phyloP scores from a whole-genome alignment of 2,329 filamentous ascomycete genomes.

The Botrytis aclada region DNA sequence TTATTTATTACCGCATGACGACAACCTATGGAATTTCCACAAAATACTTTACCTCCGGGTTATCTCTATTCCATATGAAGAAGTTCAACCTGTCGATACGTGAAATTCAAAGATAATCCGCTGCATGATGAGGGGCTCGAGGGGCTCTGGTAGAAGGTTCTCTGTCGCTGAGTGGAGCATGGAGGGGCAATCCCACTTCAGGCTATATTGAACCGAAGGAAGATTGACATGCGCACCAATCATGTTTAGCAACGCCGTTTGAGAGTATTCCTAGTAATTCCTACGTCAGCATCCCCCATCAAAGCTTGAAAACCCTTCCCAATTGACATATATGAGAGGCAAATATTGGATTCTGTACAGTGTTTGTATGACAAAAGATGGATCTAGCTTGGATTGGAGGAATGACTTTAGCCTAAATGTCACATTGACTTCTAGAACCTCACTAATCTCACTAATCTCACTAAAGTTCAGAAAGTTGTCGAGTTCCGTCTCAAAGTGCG shows the following conservation, averaged over 20 bases:
- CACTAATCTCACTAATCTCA: neutral
- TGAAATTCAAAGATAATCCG: slow-evolving; percentile 7
- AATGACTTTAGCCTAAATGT: neutral
- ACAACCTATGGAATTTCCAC: neutral
- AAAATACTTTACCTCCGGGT: slow-evolving; percentile 5
- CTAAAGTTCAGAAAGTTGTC: neutral
- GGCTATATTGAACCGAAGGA: slow-evolving; percentile 19
- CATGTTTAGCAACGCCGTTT: neutral
- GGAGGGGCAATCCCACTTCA: slow-evolving; percentile 23
- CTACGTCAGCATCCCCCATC: neutral
- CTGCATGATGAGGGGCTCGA: slow-evolving; percentile 15
- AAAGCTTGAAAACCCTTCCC: neutral
- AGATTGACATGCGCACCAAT: slow-evolving; percentile 28
- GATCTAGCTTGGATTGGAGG: neutral
- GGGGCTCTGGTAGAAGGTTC: slow-evolving; percentile 16
- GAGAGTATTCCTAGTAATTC: neutral
- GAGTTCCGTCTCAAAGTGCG: neutral
- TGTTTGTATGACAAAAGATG: neutral
- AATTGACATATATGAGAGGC: neutral
- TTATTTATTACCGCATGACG: slow-evolving; percentile 14
- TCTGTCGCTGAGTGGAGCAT: neutral
- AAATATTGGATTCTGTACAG: neutral
- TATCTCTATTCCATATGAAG: slow-evolving; percentile 9
- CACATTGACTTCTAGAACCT: neutral
- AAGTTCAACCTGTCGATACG: neutral